These are phyloP conservation scores for Pseudoturritis turrita DNA, from an alignment of 345 rosid species.

Conservation along the genomic window DNA sequence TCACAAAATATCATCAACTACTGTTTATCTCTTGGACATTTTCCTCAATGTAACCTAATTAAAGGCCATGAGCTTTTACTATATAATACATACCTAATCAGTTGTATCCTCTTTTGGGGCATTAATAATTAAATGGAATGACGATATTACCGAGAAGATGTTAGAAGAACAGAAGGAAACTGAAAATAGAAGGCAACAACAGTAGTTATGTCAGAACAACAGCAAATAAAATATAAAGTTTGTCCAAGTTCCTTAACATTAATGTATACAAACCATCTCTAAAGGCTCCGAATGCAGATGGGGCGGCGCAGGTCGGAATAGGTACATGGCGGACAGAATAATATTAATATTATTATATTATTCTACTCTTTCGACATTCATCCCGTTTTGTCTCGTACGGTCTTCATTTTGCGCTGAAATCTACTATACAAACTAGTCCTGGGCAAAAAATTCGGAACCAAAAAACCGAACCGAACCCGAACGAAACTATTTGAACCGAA, in stretches of 20 bases:
- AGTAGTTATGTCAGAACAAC: slow-evolving; percentile 15
- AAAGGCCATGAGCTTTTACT: not conserved
- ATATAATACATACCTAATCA: not conserved
- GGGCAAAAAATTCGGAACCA: too few relatives aligned
- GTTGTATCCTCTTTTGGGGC: slow-evolving; percentile 4
- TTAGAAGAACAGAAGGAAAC: slow-evolving; percentile 4
- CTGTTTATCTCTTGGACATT: not conserved
- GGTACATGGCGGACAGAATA: too few relatives aligned
- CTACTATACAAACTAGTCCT: too few relatives aligned
- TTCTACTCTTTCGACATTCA: too few relatives aligned
- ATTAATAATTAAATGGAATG: not conserved
- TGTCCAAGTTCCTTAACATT: not conserved
- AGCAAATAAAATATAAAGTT: not conserved
- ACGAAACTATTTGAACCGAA: too few relatives aligned
- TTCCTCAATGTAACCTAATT: not conserved
- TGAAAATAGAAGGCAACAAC: slow-evolving; percentile 1
- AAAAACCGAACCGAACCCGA: too few relatives aligned
- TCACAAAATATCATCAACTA: not conserved
- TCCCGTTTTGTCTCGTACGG: too few relatives aligned
- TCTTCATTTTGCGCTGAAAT: not conserved
- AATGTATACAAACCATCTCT: slow-evolving; percentile 1
- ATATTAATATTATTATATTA: too few relatives aligned
- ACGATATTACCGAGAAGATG: not conserved
- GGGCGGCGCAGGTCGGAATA: too few relatives aligned
- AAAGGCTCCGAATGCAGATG: too few relatives aligned